phyloP scores from a whole-genome alignment of 2,329 filamentous ascomycete genomes.

The Trichoderma atroviride region DNA sequence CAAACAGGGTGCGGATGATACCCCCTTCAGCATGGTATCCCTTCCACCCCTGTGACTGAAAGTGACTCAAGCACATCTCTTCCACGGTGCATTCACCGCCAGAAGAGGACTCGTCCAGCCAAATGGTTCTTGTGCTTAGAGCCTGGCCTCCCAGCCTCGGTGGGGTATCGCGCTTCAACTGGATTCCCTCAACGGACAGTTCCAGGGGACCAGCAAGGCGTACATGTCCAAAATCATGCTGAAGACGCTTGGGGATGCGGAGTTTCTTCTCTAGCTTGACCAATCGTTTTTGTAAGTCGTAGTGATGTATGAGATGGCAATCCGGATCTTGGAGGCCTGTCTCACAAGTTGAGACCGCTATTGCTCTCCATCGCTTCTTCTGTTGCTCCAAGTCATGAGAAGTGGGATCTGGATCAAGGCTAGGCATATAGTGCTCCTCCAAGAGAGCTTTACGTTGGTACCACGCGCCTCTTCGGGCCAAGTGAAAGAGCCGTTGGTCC shows the following conservation, averaged over 20 bases:
- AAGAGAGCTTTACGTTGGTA: conserved; percentile 93
- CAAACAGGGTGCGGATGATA: conserved; percentile 87
- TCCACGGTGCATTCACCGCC: conserved; percentile 83
- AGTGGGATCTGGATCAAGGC: conserved; percentile 50
- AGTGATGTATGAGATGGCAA: conserved; percentile 90
- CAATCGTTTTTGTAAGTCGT: conserved; percentile 93
- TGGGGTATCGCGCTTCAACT: conserved; percentile 65
- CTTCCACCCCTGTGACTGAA: conserved; percentile 83
- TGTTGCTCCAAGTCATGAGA: conserved; percentile 52
- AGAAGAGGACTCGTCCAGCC: conserved; percentile 76
- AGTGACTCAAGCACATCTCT: conserved; percentile 88
- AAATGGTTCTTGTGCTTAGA: conserved; percentile 73
- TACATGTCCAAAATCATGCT: conserved; percentile 92
- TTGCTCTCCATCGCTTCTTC: conserved; percentile 80
- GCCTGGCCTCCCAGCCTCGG: conserved; percentile 44
- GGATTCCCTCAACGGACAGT: conserved; percentile 74
- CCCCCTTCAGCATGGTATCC: conserved; percentile 93
- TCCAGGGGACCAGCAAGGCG: conserved; percentile 74
- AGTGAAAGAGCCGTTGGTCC: conserved; percentile 79
- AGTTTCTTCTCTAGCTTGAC: conserved; percentile 84
- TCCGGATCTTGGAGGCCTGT: conserved; percentile 81
- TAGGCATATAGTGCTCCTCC: conserved; percentile 92
- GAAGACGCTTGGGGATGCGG: conserved; percentile 78
- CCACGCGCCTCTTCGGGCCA: conserved; percentile 83
- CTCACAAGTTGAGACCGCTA: conserved; percentile 81